Evolutionary conservation across 2,329 filamentous ascomycete genomes (phyloP), one percentile per base, ranked within the genome.

Genomic region (Kalaharituber pfeilii): DNA sequence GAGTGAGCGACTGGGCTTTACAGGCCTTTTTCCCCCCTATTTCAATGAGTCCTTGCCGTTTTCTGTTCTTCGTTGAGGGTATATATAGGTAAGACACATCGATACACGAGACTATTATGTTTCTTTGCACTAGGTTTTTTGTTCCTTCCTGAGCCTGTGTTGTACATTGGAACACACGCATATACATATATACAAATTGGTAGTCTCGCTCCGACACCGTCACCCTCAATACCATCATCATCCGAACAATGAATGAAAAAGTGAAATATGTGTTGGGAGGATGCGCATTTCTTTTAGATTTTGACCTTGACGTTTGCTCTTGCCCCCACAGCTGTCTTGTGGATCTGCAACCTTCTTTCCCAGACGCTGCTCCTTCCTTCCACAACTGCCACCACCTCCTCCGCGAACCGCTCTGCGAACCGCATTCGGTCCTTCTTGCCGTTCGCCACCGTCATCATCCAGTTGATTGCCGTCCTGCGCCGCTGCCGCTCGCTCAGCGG

Each of bases 391-490:
- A 96, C 75, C 57, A 69, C 62, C 51, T 69, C 67, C 18, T 69
- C 67, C 15, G 66, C 65, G 36, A 68, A 63, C 51, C 63, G 64
- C 49, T 63, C 66, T 3, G 69, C 67, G 22, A 70, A 57, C 62
- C 66, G 67, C 36, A 64, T 66, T 45, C 79, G 84, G 20, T 82
- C 83, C 60, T 81, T 83, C 59, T 77, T 78, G 70, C 83, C 81
- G 74, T 87, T 91, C 59, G 78, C 78, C 36, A 86, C 85, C n/a
- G 80, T 76, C 56, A 96, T 69, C 62, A 98, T 94, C 91, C 91
- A 98, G 67, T 77, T 72, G 61, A 95, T 82, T 1, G 89, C 88
- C 51, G 75, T 74, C 53, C 88, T 76, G 62, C 89, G 75, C 59
- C 89, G 77, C 68, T 93, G 84, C 57, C 86, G 77, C 59, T 82